Base-by-base conservation (phyloP, 2,329 filamentous ascomycete species). In the Clonostachys rosea region DNA sequence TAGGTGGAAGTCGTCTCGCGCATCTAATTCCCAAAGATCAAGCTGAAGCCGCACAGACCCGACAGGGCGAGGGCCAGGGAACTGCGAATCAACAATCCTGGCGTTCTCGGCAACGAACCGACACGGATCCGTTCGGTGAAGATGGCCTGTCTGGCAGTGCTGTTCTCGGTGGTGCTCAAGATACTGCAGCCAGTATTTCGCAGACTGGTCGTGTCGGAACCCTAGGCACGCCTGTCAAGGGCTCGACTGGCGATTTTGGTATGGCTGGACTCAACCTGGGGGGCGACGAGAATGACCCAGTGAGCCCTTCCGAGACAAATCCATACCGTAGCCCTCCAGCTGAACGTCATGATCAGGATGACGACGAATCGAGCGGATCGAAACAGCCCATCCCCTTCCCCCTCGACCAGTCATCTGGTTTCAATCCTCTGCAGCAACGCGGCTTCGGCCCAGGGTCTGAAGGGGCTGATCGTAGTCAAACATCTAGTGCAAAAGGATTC, bases 231-330 rank as follows among this genome's bases (percentile, higher is more conserved):
- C 79, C 78, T 0, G 64, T 75, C 18, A 81, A 81, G 59, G 75
- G 69, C 6, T 73, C 69, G 5, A 67, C 78, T 5, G 69, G 74
- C 39, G 81, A 86, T 50, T 82, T 85, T 56, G 81, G 81, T 41
- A 82, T 85, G 77, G 70, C 78, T 13, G 79, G 79, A 56, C 73
- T 78, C 56, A 79, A 67, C 66, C 75, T 73, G 60, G 82, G 62
- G 65, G 76, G 76, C 36, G 77, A 82, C 47, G 69, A 65, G 40
- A 74, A 75, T n/a, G 88, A 90, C 49, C 86, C 88, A 1, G 81
- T 89, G 60, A 97, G 92, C 62, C 94, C 94, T 11, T 94, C 91
- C 0, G 89, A 95, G 59, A 97, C 94, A 4, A 99, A 99, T 61
- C 94, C 94, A 2, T 99, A 94, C 62, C 89, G 91, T 53, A 97